Evolutionary conservation across 176 grass and related monocot genomes (phyloP).

Genomic region (Oryza glaberrima): DNA sequence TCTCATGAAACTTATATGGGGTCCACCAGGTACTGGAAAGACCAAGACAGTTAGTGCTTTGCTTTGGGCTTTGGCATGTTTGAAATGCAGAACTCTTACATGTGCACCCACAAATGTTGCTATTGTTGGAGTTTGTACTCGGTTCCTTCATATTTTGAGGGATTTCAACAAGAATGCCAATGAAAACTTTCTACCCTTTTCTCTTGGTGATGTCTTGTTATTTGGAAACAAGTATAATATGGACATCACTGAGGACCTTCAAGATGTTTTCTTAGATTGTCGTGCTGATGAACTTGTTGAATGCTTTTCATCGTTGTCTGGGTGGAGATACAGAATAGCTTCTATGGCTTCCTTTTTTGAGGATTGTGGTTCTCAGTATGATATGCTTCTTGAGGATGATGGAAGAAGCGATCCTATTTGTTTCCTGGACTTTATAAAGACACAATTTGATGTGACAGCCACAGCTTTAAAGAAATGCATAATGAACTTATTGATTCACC

Average conservation of each 20-base stretch:
- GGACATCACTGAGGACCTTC: slow-evolving; percentile 69
- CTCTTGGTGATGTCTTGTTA: slow-evolving; percentile 65
- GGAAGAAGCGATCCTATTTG: not conserved
- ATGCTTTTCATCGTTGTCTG: slow-evolving; percentile 62
- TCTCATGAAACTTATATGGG: slow-evolving; percentile 76
- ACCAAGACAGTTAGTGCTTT: slow-evolving; percentile 68
- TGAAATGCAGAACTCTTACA: slow-evolving; percentile 72
- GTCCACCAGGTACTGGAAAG: slow-evolving; percentile 90
- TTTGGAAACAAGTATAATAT: slow-evolving; percentile 66
- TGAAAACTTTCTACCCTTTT: slow-evolving; percentile 5
- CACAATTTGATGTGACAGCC: slow-evolving; percentile 45
- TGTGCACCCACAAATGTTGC: slow-evolving; percentile 91
- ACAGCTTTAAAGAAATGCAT: slow-evolving; percentile 51
- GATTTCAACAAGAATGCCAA: slow-evolving; percentile 26
- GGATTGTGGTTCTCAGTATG: slow-evolving; percentile 48
- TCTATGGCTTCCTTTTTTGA: slow-evolving; percentile 69
- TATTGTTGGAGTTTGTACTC: slow-evolving; percentile 61
- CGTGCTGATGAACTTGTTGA: slow-evolving; percentile 59
- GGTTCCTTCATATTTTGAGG: slow-evolving; percentile 58
- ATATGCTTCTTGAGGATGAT: slow-evolving; percentile 51
- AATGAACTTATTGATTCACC: slow-evolving; percentile 54
- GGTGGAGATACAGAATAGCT: slow-evolving; percentile 52
- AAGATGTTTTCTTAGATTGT: slow-evolving; percentile 79
- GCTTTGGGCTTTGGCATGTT: slow-evolving; percentile 55
- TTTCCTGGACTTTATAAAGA: slow-evolving; percentile 62